Percentiles rank a stretch among this genome's conserved stretches.
These are phyloP conservation scores for Zopfia rhizophila DNA, from an alignment of 2,329 filamentous ascomycete species.

Conservation along the genomic window DNA sequence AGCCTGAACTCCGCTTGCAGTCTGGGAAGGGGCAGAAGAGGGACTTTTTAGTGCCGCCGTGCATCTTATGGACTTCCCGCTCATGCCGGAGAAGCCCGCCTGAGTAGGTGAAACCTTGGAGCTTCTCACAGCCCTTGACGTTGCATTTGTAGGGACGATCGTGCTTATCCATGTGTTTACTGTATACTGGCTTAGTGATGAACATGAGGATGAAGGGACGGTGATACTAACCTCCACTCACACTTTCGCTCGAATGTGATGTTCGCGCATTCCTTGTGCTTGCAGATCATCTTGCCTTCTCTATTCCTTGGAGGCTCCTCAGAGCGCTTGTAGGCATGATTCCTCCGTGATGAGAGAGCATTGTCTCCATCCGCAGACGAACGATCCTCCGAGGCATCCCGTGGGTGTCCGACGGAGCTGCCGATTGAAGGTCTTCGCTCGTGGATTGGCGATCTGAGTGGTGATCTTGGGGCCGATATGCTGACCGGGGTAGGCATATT, in stretches of 20 bases:
- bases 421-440: slow-evolving; percentile 34
- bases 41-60: slow-evolving; percentile 87
- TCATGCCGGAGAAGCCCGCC: slow-evolving; percentile 90
- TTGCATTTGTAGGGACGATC: slow-evolving; percentile 90
- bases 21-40: slow-evolving; percentile 86
- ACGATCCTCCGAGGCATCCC: slow-evolving; percentile 36
- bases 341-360: slow-evolving; percentile 43
- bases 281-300: slow-evolving; percentile 82
- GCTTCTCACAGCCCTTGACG: slow-evolving; percentile 85
- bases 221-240: slow-evolving; percentile 88
- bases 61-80: slow-evolving; percentile 91
- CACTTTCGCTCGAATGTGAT: slow-evolving; percentile 83
- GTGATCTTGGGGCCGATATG: slow-evolving; percentile 40
- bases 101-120: slow-evolving; percentile 94
- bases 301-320: slow-evolving; percentile 69
- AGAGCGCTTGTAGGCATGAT: slow-evolving; percentile 51
- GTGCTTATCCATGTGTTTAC: slow-evolving; percentile 99
- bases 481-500: slow-evolving; percentile 50
- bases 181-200: slow-evolving; percentile 51
- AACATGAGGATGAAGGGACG: slow-evolving; percentile 25
- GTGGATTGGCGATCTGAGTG: slow-evolving; percentile 37
- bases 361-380: slow-evolving; percentile 42
- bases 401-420: slow-evolving; percentile 34
- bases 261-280: slow-evolving; percentile 72
- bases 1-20: slow-evolving; percentile 89